Percentiles rank a stretch among this genome's conserved stretches.
Evolutionary conservation across 805 yeast genomes (phyloP).

Genomic region (Hermanozyma aechmeae): DNA sequence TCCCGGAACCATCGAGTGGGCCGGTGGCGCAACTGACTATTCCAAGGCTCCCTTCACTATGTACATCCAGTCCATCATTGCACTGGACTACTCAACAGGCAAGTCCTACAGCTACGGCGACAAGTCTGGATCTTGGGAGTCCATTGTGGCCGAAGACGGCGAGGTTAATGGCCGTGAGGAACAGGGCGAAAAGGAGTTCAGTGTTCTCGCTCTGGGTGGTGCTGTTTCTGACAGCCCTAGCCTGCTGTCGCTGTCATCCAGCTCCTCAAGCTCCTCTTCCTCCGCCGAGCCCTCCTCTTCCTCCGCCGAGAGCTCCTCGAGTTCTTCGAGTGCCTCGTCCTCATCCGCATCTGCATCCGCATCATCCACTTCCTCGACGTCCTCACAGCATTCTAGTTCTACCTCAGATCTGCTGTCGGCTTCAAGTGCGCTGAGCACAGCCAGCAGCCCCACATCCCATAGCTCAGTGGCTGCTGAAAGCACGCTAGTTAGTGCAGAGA

Average conservation of each 20-base stretch:
- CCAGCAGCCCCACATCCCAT: too few relatives aligned
- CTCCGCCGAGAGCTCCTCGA: too few relatives aligned
- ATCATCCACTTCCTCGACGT: too few relatives aligned
- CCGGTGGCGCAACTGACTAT: constrained; percentile 68
- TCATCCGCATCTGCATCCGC: too few relatives aligned
- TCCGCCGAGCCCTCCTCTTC: background rate
- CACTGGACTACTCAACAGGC: constrained; percentile 68
- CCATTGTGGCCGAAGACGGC: constrained; percentile 51
- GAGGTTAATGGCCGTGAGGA: constrained; percentile 40
- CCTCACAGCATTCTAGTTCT: too few relatives aligned
- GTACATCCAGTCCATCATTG: constrained; percentile 48
- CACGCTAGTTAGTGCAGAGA: too few relatives aligned
- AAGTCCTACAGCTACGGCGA: constrained; percentile 43
- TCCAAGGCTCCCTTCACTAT: constrained; percentile 59
- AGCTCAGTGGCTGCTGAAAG: too few relatives aligned
- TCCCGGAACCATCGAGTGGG: constrained; percentile 72
- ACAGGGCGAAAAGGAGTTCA: background rate
- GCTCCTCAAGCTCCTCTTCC: background rate
- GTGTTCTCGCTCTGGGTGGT: background rate
- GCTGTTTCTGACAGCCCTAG: too few relatives aligned
- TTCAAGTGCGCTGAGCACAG: too few relatives aligned
- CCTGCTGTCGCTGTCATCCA: background rate
- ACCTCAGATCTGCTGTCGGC: too few relatives aligned
- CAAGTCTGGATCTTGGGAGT: constrained; percentile 47
- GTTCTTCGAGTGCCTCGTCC: too few relatives aligned